Base-by-base conservation (phyloP, 1,284 basidiomycete genomes). In the Xerocomus cyaneibrunnescens region DNA sequence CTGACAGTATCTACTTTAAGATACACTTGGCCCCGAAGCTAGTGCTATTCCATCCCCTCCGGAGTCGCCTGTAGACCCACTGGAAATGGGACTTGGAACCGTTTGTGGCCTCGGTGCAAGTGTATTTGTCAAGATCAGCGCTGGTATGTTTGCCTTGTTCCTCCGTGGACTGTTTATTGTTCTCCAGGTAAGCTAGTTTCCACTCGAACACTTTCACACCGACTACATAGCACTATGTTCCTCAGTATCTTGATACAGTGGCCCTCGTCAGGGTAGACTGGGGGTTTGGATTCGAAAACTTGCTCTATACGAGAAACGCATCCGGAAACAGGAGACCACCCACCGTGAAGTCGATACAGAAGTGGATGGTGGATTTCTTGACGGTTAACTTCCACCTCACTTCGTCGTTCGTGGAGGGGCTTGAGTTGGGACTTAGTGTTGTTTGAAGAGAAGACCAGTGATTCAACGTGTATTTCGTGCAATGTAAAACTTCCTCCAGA, bases 81-180 rank as follows among this genome's bases (percentile, higher is more conserved):
- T 16, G 90, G n/a, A n/a, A n/a, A 89, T 97, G 40, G 78, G 85
- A 0, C 96, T 97, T 65, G 94, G 94, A 28, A 90, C 92, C 12
- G 83, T 91, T 2, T 84, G 85, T 52, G 93, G 94, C 3, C 70
- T 98, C 44, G 97, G 93, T 62, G 84, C 92, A 0, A 95, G 94
- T 0, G 80, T 98, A 0, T 98, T 98, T 66, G 78, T 97, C 62
- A 97, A 96, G 74, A 97, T 97, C 71, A 94, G 95, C 27, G 84
- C 88, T 34, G 93, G 87, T 68, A 75, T 83, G 2, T 70, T 92
- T 22, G 95, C 94, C 0, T 94, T 94, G 70, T 70, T 89, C 48
- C 73, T 97, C 13, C 92, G 93, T 10, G 92, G 91, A 3, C 73
- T 90, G 2, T 96, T 94, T 60, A 87, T 95, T n/a, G 69, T 95